Percentiles rank a stretch among this genome's conserved stretches.
phyloP scores from a whole-genome alignment of 495 filamentous ascomycete genomes.

The Pseudoneurospora amorphoporcata region DNA sequence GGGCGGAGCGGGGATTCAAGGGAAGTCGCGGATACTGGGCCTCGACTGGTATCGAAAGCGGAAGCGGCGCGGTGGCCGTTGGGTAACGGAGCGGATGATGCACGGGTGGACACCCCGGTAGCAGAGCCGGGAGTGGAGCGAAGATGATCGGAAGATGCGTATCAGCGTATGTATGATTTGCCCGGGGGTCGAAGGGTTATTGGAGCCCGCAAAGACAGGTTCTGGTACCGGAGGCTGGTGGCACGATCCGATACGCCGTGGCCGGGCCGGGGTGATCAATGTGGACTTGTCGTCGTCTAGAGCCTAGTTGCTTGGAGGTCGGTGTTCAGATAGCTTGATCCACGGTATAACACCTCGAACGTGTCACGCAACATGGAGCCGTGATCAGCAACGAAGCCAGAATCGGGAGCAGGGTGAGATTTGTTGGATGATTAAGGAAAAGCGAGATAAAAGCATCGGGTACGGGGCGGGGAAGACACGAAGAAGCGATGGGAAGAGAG shows the following conservation, averaged over 20 bases:
- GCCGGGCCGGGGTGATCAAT: neutral
- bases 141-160: slow-evolving; percentile 21
- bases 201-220: neutral
- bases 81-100: slow-evolving; percentile 25
- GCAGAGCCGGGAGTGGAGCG: slow-evolving; percentile 19
- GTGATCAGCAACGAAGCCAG: neutral
- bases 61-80: slow-evolving; percentile 13
- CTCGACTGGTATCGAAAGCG: slow-evolving; percentile 19
- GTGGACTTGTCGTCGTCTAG: neutral
- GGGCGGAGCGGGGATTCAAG: slow-evolving; percentile 5
- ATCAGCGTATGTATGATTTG: slow-evolving; percentile 6
- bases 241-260: slow-evolving; percentile 23
- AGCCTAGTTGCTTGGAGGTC: neutral
- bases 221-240: slow-evolving; percentile 14
- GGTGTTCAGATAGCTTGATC: neutral
- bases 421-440: neutral
- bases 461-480: neutral
- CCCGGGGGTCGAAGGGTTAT: slow-evolving; percentile 2
- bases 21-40: neutral
- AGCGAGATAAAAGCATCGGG: neutral
- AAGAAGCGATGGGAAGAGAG: neutral
- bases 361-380: neutral
- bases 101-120: slow-evolving; percentile 21
- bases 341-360: neutral
- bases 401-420: neutral